Base-by-base conservation (phyloP, 2,329 filamentous ascomycete species). In the Ophiostoma sp. region DNA sequence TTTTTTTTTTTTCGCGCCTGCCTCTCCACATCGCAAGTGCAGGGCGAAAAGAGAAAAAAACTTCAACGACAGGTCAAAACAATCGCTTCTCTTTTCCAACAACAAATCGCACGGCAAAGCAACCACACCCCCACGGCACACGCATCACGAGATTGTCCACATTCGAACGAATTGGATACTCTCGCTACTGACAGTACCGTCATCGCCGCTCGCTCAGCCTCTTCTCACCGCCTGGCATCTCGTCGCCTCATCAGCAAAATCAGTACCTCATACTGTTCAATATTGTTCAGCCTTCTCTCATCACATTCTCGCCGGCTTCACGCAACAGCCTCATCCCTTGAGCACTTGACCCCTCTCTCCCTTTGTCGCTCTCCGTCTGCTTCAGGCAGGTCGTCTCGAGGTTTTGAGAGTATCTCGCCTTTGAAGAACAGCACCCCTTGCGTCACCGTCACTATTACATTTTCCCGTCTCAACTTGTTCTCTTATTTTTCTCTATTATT, bases 11-110 rank as follows among this genome's bases (percentile, higher is more conserved):
- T 71, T 36, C 22, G 48, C 28, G 39, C 25, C 42, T 42, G 33
- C 57, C 39, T 48, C 48, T 69, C 69, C 69, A 70, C 69, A 59
- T 61, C 52, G 69, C 52, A 28, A 45, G 33, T 55, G n/a, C n/a
- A 25, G 25, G 36, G 31, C 55, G 42, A 61, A 45, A 70, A 70
- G 31, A 31, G 48, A 69, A 69, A 70, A 70, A 70, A 70, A 57
- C 33, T 70, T 57, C 19, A 55, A 70, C 66, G 31, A 69, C 68
- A 70, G 66, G 45, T 25, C 19, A 36, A 55, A 55, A 55, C 50
- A 55, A 28, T 25, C 50, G 25, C 25, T 36, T 55, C 11, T 33
- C 45, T 55, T 36, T n/a, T 12, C 39, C 45, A 52, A 52, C 45
- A 55, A 55, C 66, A 52, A 36, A 36, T n/a, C 22, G 28, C 68